Base-by-base conservation (phyloP, 2,329 filamentous ascomycete genomes). In the Diaporthe amygdali region DNA sequence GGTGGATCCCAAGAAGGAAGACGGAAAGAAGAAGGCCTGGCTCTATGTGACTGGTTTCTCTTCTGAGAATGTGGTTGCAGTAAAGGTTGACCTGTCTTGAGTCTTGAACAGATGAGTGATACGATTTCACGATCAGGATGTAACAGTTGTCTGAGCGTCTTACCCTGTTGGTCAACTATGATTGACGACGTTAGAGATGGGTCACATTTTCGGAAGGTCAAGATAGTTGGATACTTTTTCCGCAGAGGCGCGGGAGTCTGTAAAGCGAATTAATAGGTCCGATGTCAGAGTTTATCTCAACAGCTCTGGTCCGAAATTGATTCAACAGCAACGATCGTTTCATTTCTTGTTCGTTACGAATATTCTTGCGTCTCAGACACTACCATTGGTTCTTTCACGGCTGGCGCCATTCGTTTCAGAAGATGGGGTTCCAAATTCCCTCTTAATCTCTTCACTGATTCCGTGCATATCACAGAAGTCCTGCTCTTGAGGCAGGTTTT, bases 11-110 rank as follows among this genome's bases (percentile, higher is more conserved):
- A 75, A 76, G 17, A 74, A 80, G 15, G 83, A 85, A 59, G 79
- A 73, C 0, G 83, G 84, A 0, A 81, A 83, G 74, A 83, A 85
- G 22, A 83, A 84, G 71, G 89, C 84, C 0, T 90, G 88, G 87
- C 76, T 91, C 20, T 91, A 89, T 77, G 84, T 87, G 2, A 88
- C 88, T 0, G 89, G 90, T 0, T 88, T 89, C 69, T 72, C 87
- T 71, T 85, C 87, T 2, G 79, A 81, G 39, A 83, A 78, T 70
- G 79, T 86, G 41, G 76, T 90, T 72, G 88, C 87, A 14, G 82
- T 87, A 25, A 86, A 86, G 77, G 83, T 91, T 39, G 83, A 89
- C 74, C 76, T 91, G 22, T 80, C 25, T 44, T 71, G 47, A 70
- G 55, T 15, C 56, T 22, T 27, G 25, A 34, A 46, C 5, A 12